phyloP scores from a whole-genome alignment of 208 protist species.

The Trypanosoma scelopori region DNA sequence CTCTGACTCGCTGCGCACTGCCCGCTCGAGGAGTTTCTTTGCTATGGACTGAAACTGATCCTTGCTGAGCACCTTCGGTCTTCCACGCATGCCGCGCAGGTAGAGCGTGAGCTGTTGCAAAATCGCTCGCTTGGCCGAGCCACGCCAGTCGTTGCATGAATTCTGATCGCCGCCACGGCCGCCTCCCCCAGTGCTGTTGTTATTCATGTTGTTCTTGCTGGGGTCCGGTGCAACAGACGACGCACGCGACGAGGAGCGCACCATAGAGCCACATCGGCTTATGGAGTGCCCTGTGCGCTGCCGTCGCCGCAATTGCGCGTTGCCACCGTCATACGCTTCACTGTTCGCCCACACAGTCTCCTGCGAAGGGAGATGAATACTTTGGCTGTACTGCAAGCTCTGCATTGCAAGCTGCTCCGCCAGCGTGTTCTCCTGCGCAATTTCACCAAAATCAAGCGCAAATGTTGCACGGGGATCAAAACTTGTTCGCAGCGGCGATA shows the following conservation, averaged over 20 bases:
- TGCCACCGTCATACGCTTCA: constrained; percentile 22
- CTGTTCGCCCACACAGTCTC: constrained; percentile 37
- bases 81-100: constrained; percentile 46
- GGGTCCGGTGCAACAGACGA: constrained; percentile 16
- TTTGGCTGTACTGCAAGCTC: constrained; percentile 48
- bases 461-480: constrained; percentile 44
- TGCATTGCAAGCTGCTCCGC: constrained; percentile 30
- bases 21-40: constrained; percentile 69
- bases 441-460: constrained; percentile 25
- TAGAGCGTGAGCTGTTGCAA: constrained; percentile 78
- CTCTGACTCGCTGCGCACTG: constrained; percentile 59
- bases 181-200: constrained; percentile 1
- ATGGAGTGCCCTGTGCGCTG: not conserved
- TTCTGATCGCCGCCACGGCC: not conserved
- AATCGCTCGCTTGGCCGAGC: constrained; percentile 73
- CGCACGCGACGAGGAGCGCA: constrained; percentile 24
- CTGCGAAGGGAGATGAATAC: constrained; percentile 42
- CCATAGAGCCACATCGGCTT: constrained; percentile 20
- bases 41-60: constrained; percentile 54
- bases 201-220: not conserved
- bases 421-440: constrained; percentile 22
- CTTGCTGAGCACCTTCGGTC: constrained; percentile 54
- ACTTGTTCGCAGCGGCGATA: constrained; percentile 39
- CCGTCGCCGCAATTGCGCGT: not conserved
- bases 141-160: constrained; percentile 51